A percentile compares a stretch with the other conserved stretches of the same genome.
Conservation (phyloP, 2,329 filamentous ascomycete genomes). For the Setomelanomma holmii region DNA sequence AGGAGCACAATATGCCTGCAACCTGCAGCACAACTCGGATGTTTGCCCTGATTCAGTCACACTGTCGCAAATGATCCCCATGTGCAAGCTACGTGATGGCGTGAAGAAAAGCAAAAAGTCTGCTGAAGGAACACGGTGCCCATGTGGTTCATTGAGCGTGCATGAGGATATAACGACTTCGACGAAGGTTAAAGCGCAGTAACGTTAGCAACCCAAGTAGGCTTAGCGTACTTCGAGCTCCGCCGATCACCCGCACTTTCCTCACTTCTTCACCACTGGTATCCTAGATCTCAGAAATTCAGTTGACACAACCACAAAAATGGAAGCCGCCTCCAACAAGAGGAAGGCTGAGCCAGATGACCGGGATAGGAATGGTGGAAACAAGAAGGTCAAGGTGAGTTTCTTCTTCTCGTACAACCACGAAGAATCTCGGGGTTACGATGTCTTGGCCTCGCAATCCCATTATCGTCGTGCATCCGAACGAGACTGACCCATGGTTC, state of each 20-base stretch:
- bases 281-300: too few relatives aligned
- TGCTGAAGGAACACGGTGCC: neutral
- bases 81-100: too few relatives aligned
- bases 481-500: conserved; percentile 19
- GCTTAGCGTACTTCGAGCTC: neutral
- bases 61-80: too few relatives aligned
- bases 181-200: too few relatives aligned
- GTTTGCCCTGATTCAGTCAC: too few relatives aligned
- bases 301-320: conserved; percentile 6
- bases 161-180: too few relatives aligned
- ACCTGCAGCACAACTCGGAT: too few relatives aligned
- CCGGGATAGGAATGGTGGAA: conserved; percentile 24
- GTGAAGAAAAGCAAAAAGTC: too few relatives aligned
- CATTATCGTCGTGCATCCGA: conserved; percentile 27
- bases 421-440: conserved; percentile 11
- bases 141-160: too few relatives aligned
- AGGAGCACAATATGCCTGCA: too few relatives aligned
- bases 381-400: conserved; percentile 50
- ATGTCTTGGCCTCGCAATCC: conserved; percentile 16
- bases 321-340: conserved; percentile 39
- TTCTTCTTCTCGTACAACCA: conserved; percentile 20
- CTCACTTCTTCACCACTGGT: too few relatives aligned
- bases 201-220: neutral
- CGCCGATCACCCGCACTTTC: neutral
- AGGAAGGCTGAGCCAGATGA: conserved; percentile 46